Base-by-base conservation (phyloP, 805 yeast genomes). In the Sugiyamaella lignohabitans region DNA sequence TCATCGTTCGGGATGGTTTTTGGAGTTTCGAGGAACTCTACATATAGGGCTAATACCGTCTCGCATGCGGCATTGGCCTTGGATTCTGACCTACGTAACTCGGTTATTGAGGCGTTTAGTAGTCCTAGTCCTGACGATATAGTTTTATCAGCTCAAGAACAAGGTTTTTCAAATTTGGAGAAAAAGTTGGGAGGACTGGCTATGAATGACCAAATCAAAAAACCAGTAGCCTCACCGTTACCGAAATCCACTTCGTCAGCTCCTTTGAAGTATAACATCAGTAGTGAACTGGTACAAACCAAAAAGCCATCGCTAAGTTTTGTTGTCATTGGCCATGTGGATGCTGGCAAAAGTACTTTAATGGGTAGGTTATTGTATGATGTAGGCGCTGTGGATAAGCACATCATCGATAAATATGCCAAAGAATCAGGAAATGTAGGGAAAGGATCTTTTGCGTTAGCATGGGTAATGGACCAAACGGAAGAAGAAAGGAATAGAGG, bases 401-500 rank as follows among this genome's bases (percentile, higher is more conserved):
- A 79, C 43, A 75, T 82, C 1, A 71, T 84, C 10, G 77, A 79
- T 56, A 82, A 79, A 55, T 67, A 79, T 45, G 74, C 79, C 37
- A 75, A 75, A 51, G 88, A 84, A 52, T 76, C 86, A 27, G 81
- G 78, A 34, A 73, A 71, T 40, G 69, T 73, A 1, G 94, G 94
- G 3, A 85, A 86, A 58, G 78, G 81, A 8, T 84, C 91, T 3
- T 85, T 85, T 66, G 86, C 91, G 3, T 69, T 84, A 42, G 94
- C 94, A 1, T 85, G 94, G 94, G 76, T 84, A 34, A 71, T 86
- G 79, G 94, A 85, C 62, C 89, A 84, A 60, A 83, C 91, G 0
- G 63, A 70, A 1, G 93, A 85, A 59, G 94, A 85, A 63, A 72
- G 94, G 53, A 57, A 53, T 5, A 70, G 89, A 42, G 94, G 94